Conservation (phyloP, 2,329 filamentous ascomycete species). For the Leptographium flavum region DNA sequence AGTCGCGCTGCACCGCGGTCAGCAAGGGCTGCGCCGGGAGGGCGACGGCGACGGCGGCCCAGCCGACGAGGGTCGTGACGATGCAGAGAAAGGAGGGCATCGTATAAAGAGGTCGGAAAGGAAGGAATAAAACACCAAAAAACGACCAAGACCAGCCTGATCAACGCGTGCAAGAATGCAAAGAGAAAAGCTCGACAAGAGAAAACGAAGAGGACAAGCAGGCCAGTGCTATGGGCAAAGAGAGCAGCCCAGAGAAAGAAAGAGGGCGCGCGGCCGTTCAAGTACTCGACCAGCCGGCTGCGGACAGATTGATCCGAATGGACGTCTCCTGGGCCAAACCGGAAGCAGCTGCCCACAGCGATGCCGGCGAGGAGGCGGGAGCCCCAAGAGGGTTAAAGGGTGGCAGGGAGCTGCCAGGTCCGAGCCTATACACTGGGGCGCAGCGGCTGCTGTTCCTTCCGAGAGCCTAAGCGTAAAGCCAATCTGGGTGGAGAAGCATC, state of each 20-base stretch:
- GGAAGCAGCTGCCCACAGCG: not conserved
- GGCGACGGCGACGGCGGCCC: constrained; percentile 31
- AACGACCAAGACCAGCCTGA: not conserved
- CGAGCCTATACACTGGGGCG: not conserved
- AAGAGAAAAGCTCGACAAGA: too few species aligned
- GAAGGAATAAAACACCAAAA: not conserved
- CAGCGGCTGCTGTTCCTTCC: constrained; percentile 2
- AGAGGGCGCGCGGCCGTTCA: too few species aligned
- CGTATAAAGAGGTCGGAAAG: constrained; percentile 3
- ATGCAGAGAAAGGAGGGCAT: constrained; percentile 35
- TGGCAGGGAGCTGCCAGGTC: too few species aligned
- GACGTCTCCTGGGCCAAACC: not conserved
- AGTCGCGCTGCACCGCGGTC: constrained; percentile 27
- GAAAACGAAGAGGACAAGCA: too few species aligned
- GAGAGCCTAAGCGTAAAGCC: not conserved
- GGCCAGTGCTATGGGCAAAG: too few species aligned
- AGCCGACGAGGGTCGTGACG: constrained; percentile 25
- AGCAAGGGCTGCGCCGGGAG: constrained; percentile 29
- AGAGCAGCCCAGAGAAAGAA: too few species aligned
- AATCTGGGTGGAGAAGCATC: too few species aligned
- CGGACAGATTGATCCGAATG: too few species aligned
- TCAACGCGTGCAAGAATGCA: too few species aligned
- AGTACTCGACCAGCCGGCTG: too few species aligned
- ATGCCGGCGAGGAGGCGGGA: too few species aligned
- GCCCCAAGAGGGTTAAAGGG: too few species aligned